Base-by-base conservation (phyloP, 2,329 filamentous ascomycete species). In the Alternaria triticimaculans region DNA sequence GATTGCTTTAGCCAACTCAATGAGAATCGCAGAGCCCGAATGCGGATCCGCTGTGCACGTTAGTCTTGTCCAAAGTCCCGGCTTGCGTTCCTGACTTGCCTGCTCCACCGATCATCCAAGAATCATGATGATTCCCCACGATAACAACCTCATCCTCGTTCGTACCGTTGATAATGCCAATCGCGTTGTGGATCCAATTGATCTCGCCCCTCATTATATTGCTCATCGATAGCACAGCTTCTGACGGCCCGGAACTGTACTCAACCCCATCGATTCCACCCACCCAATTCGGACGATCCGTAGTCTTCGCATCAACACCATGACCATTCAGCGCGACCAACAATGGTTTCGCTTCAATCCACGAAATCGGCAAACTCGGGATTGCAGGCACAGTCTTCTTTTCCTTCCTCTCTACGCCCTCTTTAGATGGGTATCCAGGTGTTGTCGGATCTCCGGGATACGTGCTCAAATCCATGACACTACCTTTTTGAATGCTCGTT, bases 361-460 rank as follows among this genome's bases (percentile, higher is more conserved):
- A 97, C 0, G 94, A 97, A 43, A 97, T 91, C 1, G 94, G 94
- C 5, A 97, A 82, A 3, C 93, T 97, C 0, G 94, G 94, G 60
- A 97, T 97, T 4, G 86, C 87, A 0, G 94, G 91, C 23, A 89
- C 92, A 14, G 59, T 60, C 41, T 43, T 59, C 48, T 84, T 80
- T 15, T 89, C 84, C 0, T 87, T 84, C 33, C 94, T 88, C n/a
- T 91, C 90, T 20, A 86, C 91, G n/a, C 90, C 93, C 14, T 92
- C 91, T 78, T 93, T 93, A 0, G 93, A 96, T 3, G 93, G 90
- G 74, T 96, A 97, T 6, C 94, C 76, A 10, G 76, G 78, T 3
- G 78, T 80, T 0, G 76, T 78, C 5, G 78, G 78, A 55, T 80
- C 78, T 9, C 78, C 78, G 9, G 77, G 76, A 48, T 90, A 64